A percentile compares a stretch with the other conserved stretches of the same genome.
These are phyloP conservation scores for Saprolegnia diclina DNA, from an alignment of 352 stramenopile species.

Conservation along the genomic window DNA sequence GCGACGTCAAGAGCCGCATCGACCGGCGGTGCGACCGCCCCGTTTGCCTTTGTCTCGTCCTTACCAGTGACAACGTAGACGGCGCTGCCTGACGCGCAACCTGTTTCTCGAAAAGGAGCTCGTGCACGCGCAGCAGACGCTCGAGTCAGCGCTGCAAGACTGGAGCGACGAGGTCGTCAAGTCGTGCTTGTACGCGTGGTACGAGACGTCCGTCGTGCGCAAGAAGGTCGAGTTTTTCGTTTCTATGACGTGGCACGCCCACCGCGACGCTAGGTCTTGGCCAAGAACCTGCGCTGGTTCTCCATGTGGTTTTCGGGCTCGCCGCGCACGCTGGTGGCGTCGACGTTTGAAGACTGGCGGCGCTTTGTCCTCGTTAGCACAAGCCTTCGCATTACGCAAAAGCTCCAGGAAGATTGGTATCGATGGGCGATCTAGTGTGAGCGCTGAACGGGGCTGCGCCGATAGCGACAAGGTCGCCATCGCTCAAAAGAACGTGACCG, in stretches of 20 bases:
- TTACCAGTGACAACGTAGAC: slow-evolving; percentile 30
- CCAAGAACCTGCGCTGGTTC: slow-evolving; percentile 66
- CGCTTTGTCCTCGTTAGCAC: slow-evolving; percentile 29
- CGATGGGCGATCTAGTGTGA: background rate
- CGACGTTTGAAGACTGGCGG: slow-evolving; percentile 54
- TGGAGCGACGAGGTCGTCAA: slow-evolving; percentile 43
- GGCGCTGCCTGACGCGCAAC: slow-evolving; percentile 47
- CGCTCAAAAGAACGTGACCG: slow-evolving; percentile 7
- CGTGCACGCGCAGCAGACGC: slow-evolving; percentile 46
- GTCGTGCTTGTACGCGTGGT: slow-evolving; percentile 61
- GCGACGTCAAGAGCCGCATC: slow-evolving; percentile 31
- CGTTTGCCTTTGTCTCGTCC: too few relatives aligned
- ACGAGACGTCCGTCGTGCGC: slow-evolving; percentile 45
- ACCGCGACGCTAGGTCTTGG: slow-evolving; percentile 37
- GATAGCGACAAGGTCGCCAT: slow-evolving; percentile 9
- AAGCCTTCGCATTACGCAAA: slow-evolving; percentile 35
- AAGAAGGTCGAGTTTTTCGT: too few relatives aligned
- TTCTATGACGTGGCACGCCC: too few relatives aligned
- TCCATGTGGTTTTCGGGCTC: slow-evolving; percentile 63
- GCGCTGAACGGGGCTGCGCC: background rate
- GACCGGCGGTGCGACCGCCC: background rate
- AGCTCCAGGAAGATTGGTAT: slow-evolving; percentile 12
- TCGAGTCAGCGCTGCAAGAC: slow-evolving; percentile 44
- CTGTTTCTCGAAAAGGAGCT: slow-evolving; percentile 52
- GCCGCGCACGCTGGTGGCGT: slow-evolving; percentile 44